Evolutionary conservation across 176 grass and related monocot species (phyloP).

Genomic region (Themeda triandra): DNA sequence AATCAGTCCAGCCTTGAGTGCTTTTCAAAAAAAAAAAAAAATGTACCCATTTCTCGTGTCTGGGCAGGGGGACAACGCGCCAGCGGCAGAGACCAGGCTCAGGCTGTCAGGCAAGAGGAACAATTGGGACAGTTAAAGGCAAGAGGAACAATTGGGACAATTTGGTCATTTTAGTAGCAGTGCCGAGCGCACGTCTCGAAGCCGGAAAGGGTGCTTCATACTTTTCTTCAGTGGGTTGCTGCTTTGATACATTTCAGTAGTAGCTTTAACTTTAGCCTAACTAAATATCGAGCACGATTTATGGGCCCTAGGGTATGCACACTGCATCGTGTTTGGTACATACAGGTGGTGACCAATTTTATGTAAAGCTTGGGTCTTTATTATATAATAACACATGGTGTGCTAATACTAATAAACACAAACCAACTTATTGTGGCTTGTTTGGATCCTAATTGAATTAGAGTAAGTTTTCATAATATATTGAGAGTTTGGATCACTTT

Average conservation of each 20-base stretch:
- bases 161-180: not conserved
- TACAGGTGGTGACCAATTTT: not conserved
- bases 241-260: not conserved
- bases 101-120: too few relatives aligned
- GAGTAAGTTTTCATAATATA: too few relatives aligned
- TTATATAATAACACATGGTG: not conserved
- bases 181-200: constrained; percentile 35
- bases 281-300: not conserved
- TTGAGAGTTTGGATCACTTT: too few relatives aligned
- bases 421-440: not conserved
- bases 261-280: not conserved
- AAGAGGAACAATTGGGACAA: not conserved
- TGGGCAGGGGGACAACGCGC: too few relatives aligned
- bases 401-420: not conserved
- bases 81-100: too few relatives aligned
- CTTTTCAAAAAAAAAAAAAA: too few relatives aligned
- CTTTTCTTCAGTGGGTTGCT: constrained; percentile 7
- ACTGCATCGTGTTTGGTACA: not conserved
- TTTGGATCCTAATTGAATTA: too few relatives aligned
- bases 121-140: too few relatives aligned
- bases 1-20: too few relatives aligned
- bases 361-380: not conserved
- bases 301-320: not conserved
- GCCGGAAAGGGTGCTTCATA: not conserved
- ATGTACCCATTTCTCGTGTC: too few relatives aligned